Evolutionary conservation across 768 basidiomycete species (phyloP).

Genomic region (Xerocomus potaroensis): DNA sequence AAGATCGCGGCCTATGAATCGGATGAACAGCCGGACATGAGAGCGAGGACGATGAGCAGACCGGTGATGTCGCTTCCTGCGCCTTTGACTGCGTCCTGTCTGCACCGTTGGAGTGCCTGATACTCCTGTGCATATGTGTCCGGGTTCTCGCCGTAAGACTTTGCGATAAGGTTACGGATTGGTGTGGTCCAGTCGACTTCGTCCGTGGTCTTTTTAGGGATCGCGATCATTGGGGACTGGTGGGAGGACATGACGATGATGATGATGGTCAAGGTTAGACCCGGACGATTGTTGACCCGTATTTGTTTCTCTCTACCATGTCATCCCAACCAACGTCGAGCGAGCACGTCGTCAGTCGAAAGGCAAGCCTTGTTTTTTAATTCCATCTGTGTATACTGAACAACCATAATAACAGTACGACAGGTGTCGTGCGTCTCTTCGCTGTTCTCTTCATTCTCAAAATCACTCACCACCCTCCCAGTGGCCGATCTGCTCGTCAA

Average conservation of each 20-base stretch:
- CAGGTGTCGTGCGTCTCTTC: slow-evolving; percentile 68
- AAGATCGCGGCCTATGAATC: slow-evolving; percentile 70
- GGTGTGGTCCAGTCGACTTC: slow-evolving; percentile 96
- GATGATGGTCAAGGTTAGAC: neutral
- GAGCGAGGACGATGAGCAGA: slow-evolving; percentile 30
- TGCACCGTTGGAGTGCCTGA: slow-evolving; percentile 78
- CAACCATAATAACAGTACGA: slow-evolving; percentile 54
- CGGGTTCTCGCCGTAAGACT: slow-evolving; percentile 91
- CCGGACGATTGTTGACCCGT: slow-evolving; percentile 14
- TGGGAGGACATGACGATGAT: slow-evolving; percentile 58
- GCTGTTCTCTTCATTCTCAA: slow-evolving; percentile 16
- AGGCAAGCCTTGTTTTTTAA: slow-evolving; percentile 45
- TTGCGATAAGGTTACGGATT: slow-evolving; percentile 79
- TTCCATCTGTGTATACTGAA: neutral
- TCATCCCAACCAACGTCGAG: slow-evolving; percentile 74
- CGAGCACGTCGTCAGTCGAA: slow-evolving; percentile 87
- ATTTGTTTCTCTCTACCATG: slow-evolving; percentile 35
- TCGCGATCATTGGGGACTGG: slow-evolving; percentile 86
- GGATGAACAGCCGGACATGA: neutral
- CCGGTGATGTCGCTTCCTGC: slow-evolving; percentile 96
- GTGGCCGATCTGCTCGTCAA: slow-evolving; percentile 85
- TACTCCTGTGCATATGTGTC: slow-evolving; percentile 85
- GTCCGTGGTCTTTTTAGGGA: slow-evolving; percentile 91
- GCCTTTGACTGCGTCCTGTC: slow-evolving; percentile 94
- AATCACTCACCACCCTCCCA: slow-evolving; percentile 20